Percentiles rank a stretch among this genome's conserved stretches.
Conservation (phyloP, 2,329 filamentous ascomycete species). For the Colletotrichum somersetense region DNA sequence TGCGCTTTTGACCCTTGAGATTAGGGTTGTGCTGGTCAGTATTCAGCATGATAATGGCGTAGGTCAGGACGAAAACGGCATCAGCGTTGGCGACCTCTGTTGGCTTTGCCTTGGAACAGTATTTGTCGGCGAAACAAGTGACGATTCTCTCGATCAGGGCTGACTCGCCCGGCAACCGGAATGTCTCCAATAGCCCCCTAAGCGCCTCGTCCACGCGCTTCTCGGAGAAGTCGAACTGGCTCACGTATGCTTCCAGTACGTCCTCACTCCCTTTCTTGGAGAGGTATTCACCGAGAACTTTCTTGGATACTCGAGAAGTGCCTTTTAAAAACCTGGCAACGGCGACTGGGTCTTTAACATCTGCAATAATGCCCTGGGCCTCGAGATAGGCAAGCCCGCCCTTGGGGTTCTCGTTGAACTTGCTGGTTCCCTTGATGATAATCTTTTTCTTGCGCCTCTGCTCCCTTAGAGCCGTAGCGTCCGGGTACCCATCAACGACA, state of each 20-base stretch:
- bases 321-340: conserved; percentile 90
- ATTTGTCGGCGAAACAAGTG: conserved; percentile 87
- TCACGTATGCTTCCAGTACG: conserved; percentile 87
- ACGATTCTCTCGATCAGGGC: conserved; percentile 94
- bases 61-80: conserved; percentile 89
- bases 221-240: conserved; percentile 87
- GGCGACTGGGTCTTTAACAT: conserved; percentile 78
- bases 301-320: conserved; percentile 90
- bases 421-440: conserved; percentile 87
- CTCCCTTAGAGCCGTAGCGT: conserved; percentile 73
- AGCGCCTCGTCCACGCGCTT: conserved; percentile 93
- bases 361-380: conserved; percentile 85
- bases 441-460: conserved; percentile 85
- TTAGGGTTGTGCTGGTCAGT: conserved; percentile 98
- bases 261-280: conserved; percentile 90
- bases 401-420: conserved; percentile 97
- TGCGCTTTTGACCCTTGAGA: conserved; percentile 81
- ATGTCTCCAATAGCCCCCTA: conserved; percentile 87
- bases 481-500: conserved; percentile 73
- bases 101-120: conserved; percentile 77
- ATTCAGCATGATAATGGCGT: conserved; percentile 97
- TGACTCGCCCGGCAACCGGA: conserved; percentile 93
- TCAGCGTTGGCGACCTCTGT: conserved; percentile 87
- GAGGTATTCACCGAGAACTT: conserved; percentile 89
- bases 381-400: conserved; percentile 87